Evolutionary conservation across 2,329 filamentous ascomycete genomes (phyloP).

Genomic region (Claviceps sp.): DNA sequence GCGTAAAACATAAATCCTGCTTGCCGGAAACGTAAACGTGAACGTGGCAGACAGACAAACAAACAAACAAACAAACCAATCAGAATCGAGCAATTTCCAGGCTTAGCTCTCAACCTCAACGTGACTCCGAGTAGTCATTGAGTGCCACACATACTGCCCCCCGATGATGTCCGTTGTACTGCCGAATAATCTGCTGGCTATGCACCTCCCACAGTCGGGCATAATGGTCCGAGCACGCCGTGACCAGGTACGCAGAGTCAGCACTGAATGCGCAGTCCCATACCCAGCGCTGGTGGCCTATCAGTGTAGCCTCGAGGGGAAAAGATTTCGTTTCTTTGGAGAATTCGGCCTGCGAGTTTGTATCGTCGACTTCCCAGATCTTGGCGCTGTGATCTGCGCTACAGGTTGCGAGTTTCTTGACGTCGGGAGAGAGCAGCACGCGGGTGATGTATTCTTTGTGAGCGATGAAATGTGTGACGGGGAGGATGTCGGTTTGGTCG

Average conservation of each 20-base stretch:
- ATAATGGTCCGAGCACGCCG: slow-evolving; percentile 87
- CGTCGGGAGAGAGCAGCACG: slow-evolving; percentile 81
- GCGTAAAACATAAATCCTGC: too few species aligned
- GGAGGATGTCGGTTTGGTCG: slow-evolving; percentile 72
- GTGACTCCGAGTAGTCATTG: slow-evolving; percentile 65
- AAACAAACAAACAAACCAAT: not conserved
- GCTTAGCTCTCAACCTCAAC: slow-evolving; percentile 18
- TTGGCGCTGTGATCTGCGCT: slow-evolving; percentile 87
- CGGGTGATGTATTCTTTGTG: slow-evolving; percentile 90
- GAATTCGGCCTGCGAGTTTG: slow-evolving; percentile 32
- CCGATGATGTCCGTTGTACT: slow-evolving; percentile 90
- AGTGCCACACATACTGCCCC: slow-evolving; percentile 86
- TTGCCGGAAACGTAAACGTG: too few species aligned
- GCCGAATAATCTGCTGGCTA: slow-evolving; percentile 78
- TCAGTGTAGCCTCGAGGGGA: slow-evolving; percentile 73
- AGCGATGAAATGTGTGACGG: slow-evolving; percentile 77
- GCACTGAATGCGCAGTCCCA: slow-evolving; percentile 96
- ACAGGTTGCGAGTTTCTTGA: slow-evolving; percentile 88
- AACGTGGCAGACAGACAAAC: not conserved
- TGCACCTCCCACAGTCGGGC: slow-evolving; percentile 80
- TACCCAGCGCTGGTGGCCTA: slow-evolving; percentile 88
- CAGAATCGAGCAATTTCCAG: not conserved
- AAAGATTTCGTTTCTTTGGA: slow-evolving; percentile 43
- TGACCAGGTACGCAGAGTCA: slow-evolving; percentile 85
- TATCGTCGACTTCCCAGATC: slow-evolving; percentile 81